Evolutionary conservation across 202 grass and related monocot species (phyloP), one percentile per base, ranked within the genome.

Genomic region (Eragrostis tef): DNA sequence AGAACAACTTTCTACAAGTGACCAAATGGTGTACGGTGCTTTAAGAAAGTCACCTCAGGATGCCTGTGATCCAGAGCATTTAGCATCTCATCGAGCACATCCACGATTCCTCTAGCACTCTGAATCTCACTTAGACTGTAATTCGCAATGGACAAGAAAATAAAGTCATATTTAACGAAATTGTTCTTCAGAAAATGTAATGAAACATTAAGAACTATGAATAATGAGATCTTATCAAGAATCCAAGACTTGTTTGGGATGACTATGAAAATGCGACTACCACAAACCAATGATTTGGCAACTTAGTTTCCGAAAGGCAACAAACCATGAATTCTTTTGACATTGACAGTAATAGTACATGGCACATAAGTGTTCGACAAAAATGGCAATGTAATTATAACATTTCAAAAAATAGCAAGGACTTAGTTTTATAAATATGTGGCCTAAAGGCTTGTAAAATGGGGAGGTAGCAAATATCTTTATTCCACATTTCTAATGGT

Each of bases 1-100:
- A 54, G 9, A 27, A 78, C 20, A 45, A 39, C 34, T 39, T 8
- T 50, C 31, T 7, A 51, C 11, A 75, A 54, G 34, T 22, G 2
- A 56, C 45, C 25, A 12, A 53, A 59, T 31, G 29, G 34, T 48
- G 19, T 49, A 72, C 11, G 12, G 25, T 74, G 22, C 19, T 67
- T 78, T 67, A 74, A 79, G 58, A 52, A 75, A 61, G 5, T 85
- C 78, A 96, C 96, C 96, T 99, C 90, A 66, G 87, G 91, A 86
- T 99, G 90, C 36, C 84, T 72, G 74, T 92, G 87, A 81, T 99
- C 90, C 58, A 99, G 79, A 59, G 93, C 93, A 93, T 99, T 96
- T 60, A 99, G 81, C 88, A 99, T 99, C 79, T 99, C 96, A 85
- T 89, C 87, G 12, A 99, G 81, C 25, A 99, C 91, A 67, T 93